Percentiles rank a stretch among this genome's conserved stretches.
Conservation (phyloP, 257 asterid species). For the Salvia hispanica region DNA sequence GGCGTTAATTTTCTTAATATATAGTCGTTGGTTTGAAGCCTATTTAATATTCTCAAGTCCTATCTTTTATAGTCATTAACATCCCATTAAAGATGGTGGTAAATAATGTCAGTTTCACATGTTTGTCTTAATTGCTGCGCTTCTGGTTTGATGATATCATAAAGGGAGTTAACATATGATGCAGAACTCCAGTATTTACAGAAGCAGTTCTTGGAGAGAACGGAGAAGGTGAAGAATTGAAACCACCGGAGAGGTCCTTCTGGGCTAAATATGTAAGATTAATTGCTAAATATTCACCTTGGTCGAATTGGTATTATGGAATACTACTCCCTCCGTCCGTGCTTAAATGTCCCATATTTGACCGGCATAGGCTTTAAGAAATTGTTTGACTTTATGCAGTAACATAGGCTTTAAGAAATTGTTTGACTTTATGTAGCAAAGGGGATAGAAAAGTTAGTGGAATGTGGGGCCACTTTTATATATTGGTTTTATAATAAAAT, state of each 20-base stretch:
- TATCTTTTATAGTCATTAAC: slow-evolving; percentile 1
- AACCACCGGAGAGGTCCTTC: slow-evolving; percentile 86
- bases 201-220: slow-evolving; percentile 71
- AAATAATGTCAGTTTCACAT: slow-evolving; percentile 23
- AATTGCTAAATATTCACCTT: slow-evolving; percentile 17
- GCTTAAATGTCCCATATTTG: too few relatives aligned
- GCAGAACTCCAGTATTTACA: slow-evolving; percentile 83
- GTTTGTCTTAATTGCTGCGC: slow-evolving; percentile 9
- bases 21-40: too few relatives aligned
- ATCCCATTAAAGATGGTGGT: neutral
- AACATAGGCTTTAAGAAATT: too few relatives aligned
- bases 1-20: neutral
- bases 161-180: slow-evolving; percentile 33
- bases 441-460: too few relatives aligned
- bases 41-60: slow-evolving; percentile 9
- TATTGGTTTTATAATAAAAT: too few relatives aligned
- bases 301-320: neutral
- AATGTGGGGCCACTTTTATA: too few relatives aligned
- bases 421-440: too few relatives aligned
- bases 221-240: slow-evolving; percentile 69
- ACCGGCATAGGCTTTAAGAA: too few relatives aligned
- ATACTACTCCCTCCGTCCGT: too few relatives aligned
- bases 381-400: too few relatives aligned
- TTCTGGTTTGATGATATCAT: slow-evolving; percentile 8
- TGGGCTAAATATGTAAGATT: slow-evolving; percentile 96